A percentile compares a stretch with the other conserved stretches of the same genome.
phyloP scores from a whole-genome alignment of 345 rosid genomes.

The Arabidopsis thaliana region DNA sequence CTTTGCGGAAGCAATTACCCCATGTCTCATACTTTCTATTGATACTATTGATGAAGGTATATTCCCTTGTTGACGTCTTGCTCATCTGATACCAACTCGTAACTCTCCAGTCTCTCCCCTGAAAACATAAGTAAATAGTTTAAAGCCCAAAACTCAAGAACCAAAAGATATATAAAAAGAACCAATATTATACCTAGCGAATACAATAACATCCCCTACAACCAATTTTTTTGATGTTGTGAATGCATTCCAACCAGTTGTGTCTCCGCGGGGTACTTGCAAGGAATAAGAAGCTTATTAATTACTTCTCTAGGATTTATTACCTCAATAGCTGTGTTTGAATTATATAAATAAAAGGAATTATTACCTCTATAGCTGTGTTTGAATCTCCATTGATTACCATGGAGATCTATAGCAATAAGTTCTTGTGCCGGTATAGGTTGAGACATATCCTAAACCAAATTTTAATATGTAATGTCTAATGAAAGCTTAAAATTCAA shows the following conservation, averaged over 20 bases:
- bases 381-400: conserved; percentile 55
- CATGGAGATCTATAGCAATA: conserved; percentile 62
- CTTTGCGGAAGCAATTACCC: not conserved
- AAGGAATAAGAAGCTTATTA: not conserved
- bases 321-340: no score
- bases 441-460: conserved; percentile 57
- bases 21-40: not conserved
- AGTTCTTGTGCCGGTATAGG: conserved; percentile 58
- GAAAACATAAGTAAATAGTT: not conserved
- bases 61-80: not conserved
- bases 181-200: not conserved
- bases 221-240: not conserved
- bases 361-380: conserved; percentile 62
- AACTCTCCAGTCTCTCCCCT: not conserved
- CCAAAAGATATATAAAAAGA: not conserved
- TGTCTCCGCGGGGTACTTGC: not conserved
- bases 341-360: not conserved
- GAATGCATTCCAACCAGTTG: not conserved
- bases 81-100: not conserved
- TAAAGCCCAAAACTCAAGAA: not conserved
- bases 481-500: not conserved
- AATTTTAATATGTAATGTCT: conserved; percentile 2
- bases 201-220: not conserved
- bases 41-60: not conserved
- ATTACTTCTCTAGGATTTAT: not conserved